Percentiles rank a stretch among this genome's conserved stretches.
These are phyloP conservation scores for Daldinia sp. DNA, from an alignment of 2,329 filamentous ascomycete genomes.

Conservation along the genomic window DNA sequence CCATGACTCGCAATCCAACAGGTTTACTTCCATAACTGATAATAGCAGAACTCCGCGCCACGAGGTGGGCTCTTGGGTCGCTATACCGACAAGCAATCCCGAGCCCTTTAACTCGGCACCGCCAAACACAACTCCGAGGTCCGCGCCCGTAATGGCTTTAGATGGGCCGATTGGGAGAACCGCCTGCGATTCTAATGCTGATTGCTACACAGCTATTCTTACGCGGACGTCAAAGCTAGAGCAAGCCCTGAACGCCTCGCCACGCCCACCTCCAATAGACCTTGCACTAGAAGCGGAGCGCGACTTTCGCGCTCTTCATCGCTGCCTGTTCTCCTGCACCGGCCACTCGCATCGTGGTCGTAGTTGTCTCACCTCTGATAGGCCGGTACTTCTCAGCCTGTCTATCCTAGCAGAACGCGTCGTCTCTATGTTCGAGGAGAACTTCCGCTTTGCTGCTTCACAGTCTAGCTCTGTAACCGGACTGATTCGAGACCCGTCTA, in stretches of 20 bases:
- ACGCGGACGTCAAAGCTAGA: constrained; percentile 19
- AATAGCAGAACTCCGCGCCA: neutral
- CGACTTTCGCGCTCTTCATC: constrained; percentile 17
- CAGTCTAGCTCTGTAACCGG: constrained; percentile 5
- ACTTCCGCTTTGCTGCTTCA: constrained; percentile 26
- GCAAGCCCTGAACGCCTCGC: constrained; percentile 6
- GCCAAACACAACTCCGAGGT: neutral
- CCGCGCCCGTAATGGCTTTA: neutral
- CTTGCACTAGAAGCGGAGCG: constrained; percentile 28
- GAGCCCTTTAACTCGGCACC: neutral
- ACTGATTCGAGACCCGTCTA: neutral
- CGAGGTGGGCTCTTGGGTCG: neutral
- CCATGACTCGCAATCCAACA: neutral
- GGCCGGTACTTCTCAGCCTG: constrained; percentile 16
- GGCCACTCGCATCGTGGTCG: constrained; percentile 10
- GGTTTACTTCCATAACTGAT: neutral
- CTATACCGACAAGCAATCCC: neutral
- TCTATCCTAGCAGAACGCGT: constrained; percentile 30
- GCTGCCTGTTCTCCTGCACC: constrained; percentile 22
- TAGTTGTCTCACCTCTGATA: constrained; percentile 8
- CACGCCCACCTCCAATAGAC: constrained; percentile 13
- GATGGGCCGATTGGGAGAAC: neutral
- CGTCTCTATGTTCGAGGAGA: constrained; percentile 28
- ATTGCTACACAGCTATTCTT: constrained; percentile 24
- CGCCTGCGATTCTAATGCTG: neutral